These are phyloP conservation scores for Sporobolus alterniflorus DNA, from an alignment of 202 grass and related monocot species.

Conservation along the genomic window DNA sequence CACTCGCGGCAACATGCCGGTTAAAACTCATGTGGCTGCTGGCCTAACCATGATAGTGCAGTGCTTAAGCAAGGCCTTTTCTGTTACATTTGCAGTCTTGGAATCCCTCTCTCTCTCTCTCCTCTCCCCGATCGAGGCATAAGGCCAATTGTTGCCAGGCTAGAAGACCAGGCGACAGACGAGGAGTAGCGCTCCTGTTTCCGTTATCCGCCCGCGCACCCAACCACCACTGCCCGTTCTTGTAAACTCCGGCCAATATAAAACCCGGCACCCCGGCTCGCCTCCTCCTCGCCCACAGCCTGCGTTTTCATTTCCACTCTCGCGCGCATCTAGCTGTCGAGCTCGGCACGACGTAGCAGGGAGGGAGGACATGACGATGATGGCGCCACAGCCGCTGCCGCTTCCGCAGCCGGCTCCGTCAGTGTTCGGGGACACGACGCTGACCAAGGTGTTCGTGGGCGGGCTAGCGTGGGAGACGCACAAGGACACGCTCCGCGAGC, in stretches of 20 bases:
- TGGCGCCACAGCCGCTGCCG: slow-evolving; percentile 27
- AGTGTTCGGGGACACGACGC: slow-evolving; percentile 87
- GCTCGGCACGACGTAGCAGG: not conserved
- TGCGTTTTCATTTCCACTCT: not conserved
- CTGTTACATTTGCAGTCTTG: not conserved
- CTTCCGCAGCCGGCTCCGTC: not conserved
- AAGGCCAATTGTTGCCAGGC: slow-evolving; percentile 41
- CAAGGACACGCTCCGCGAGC: slow-evolving; percentile 95
- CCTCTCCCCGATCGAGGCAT: not conserved
- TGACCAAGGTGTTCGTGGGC: slow-evolving; percentile 99
- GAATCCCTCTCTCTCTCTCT: not conserved
- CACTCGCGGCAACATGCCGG: not conserved
- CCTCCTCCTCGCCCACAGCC: slow-evolving; percentile 26
- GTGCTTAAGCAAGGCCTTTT: slow-evolving; percentile 18
- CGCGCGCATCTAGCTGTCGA: slow-evolving; percentile 19
- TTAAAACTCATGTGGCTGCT: not conserved
- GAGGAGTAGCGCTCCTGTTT: slow-evolving; percentile 43
- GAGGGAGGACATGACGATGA: slow-evolving; percentile 45
- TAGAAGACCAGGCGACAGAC: slow-evolving; percentile 42
- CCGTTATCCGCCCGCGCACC: slow-evolving; percentile 61
- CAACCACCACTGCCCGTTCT: slow-evolving; percentile 24
- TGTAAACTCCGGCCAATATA: slow-evolving; percentile 63
- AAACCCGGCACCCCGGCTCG: slow-evolving; percentile 32
- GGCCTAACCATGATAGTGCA: not conserved
- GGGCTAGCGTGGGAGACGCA: slow-evolving; percentile 97